Evolutionary conservation across 139 green algal species (phyloP).

Genomic region (Chlamydomonas incerta): DNA sequence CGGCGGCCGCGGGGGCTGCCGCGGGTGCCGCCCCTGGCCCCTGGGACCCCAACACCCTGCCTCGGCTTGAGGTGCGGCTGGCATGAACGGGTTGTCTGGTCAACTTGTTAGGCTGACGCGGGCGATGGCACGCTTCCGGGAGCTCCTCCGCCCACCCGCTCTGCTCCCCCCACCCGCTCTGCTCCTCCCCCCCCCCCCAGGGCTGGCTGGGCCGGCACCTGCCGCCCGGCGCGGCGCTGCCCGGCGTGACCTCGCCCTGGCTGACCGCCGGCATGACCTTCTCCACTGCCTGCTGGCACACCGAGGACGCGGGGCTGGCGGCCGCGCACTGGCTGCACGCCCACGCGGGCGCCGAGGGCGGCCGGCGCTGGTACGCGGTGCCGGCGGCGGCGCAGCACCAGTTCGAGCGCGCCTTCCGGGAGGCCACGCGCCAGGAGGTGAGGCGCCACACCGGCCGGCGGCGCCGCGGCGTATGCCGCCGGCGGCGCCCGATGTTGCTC

Average conservation of each 20-base stretch:
- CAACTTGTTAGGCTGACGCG: no score
- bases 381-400: no score
- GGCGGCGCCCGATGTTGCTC: no score
- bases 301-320: slow-evolving; percentile 68
- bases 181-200: background rate
- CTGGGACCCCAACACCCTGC: slow-evolving; percentile 90
- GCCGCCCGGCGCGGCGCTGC: slow-evolving; percentile 64
- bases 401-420: no score
- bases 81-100: no score
- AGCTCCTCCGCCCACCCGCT: background rate
- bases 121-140: no score
- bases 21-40: no score
- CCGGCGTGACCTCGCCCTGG: slow-evolving; percentile 79
- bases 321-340: no score
- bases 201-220: slow-evolving; percentile 76
- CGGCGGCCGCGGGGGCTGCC: background rate
- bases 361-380: slow-evolving; percentile 73
- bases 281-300: slow-evolving; percentile 82
- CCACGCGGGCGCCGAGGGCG: background rate
- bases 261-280: slow-evolving; percentile 84
- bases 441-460: no score
- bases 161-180: background rate
- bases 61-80: slow-evolving; percentile 38
- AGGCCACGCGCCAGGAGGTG: no score
- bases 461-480: no score